Evolutionary conservation across 1,284 basidiomycete genomes (phyloP).

Genomic region (Apiotrichum laibachii): DNA sequence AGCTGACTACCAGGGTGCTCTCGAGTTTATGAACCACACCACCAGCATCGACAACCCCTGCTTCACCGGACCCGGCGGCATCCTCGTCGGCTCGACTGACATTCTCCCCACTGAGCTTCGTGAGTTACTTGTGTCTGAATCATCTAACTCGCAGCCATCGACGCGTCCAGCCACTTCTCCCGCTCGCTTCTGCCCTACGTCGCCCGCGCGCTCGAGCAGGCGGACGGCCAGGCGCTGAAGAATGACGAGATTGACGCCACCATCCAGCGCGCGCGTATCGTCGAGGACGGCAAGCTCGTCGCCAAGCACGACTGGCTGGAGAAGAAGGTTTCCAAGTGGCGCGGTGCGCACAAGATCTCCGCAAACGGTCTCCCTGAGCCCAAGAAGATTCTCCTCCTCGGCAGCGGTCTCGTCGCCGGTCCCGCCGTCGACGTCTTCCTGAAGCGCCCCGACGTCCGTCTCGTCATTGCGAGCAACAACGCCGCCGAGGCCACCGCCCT

Average conservation of each 20-base stretch:
- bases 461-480: constrained; percentile 75
- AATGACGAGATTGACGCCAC: constrained; percentile 51
- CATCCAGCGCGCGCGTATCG: constrained; percentile 67
- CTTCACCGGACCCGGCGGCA: constrained; percentile 57
- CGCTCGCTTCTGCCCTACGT: constrained; percentile 66
- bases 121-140: constrained; percentile 19
- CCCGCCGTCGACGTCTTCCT: constrained; percentile 75
- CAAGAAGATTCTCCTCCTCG: constrained; percentile 75
- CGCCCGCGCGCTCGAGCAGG: constrained; percentile 50
- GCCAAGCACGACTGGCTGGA: constrained; percentile 63
- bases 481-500: constrained; percentile 62
- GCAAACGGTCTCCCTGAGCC: constrained; percentile 42
- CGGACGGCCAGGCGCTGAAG: constrained; percentile 16
- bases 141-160: constrained; percentile 49
- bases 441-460: constrained; percentile 59
- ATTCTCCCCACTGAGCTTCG: constrained; percentile 82
- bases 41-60: constrained; percentile 74
- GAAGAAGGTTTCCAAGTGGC: constrained; percentile 56
- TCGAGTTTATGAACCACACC: constrained; percentile 71
- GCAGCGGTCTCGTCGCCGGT: constrained; percentile 87
- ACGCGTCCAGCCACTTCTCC: constrained; percentile 76
- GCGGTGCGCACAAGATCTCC: constrained; percentile 1
- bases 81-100: constrained; percentile 81
- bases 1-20: constrained; percentile 61
- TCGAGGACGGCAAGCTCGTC: constrained; percentile 60